Conservation (phyloP, 192 early-diverging fungal species). For the Anaeromyces robustus region DNA sequence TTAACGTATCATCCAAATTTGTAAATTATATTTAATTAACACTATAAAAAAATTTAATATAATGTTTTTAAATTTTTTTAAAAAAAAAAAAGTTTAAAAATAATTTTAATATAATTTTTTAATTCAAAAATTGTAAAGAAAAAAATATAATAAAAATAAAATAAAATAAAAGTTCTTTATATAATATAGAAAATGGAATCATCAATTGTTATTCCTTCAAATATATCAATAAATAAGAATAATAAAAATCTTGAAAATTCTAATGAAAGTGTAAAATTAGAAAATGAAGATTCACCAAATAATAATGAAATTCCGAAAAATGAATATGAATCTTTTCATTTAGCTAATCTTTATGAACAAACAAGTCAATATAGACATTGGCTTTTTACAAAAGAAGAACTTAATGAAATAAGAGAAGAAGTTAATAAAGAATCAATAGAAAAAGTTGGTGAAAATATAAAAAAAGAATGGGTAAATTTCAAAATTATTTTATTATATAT, state of each 20-base stretch:
- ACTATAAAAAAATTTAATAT: too few relatives aligned
- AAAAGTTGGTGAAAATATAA: neutral
- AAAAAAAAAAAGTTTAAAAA: too few relatives aligned
- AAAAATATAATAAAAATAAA: too few relatives aligned
- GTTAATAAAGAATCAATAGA: neutral
- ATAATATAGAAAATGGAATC: neutral
- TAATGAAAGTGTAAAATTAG: neutral
- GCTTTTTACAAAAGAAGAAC: neutral
- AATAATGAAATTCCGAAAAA: neutral
- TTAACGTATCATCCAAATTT: too few relatives aligned
- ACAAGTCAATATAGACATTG: neutral
- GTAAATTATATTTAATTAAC: too few relatives aligned
- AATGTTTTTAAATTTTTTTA: too few relatives aligned
- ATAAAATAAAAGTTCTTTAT: too few relatives aligned
- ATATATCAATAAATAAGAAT: neutral
- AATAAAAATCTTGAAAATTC: neutral
- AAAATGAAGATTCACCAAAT: neutral
- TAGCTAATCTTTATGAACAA: neutral
- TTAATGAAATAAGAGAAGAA: neutral
- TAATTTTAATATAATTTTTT: too few relatives aligned
- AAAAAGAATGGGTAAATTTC: neutral
- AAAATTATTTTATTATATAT: too few relatives aligned
- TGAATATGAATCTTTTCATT: neutral
- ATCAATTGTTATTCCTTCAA: neutral
- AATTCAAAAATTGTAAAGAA: too few relatives aligned